Percentiles rank a stretch among this genome's conserved stretches.
Conservation (phyloP, 1,284 basidiomycete genomes). For the Marasmius fiardii region DNA sequence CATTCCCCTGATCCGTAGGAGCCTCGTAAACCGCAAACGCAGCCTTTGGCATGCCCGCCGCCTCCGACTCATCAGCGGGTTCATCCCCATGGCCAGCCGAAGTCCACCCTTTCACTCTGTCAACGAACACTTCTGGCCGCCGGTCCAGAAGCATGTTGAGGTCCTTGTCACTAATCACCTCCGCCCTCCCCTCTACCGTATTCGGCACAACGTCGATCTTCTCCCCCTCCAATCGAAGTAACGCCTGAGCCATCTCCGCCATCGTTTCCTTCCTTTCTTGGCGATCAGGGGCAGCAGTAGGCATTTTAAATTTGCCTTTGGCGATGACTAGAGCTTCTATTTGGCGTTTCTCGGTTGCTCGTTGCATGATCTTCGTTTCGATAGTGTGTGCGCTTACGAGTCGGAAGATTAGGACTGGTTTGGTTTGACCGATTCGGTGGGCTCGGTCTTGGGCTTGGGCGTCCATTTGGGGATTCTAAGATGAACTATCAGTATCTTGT, state of each 20-base stretch:
- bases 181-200: constrained; percentile 60
- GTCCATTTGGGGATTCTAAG: constrained; percentile 93
- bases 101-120: constrained; percentile 80
- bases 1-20: constrained; percentile 64
- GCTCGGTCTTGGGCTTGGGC: constrained; percentile 95
- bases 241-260: constrained; percentile 77
- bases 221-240: constrained; percentile 83
- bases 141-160: constrained; percentile 82
- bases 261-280: constrained; percentile 62
- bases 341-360: constrained; percentile 85
- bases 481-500: background rate
- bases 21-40: constrained; percentile 86
- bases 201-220: constrained; percentile 85
- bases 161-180: constrained; percentile 80
- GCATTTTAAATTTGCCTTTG: constrained; percentile 85
- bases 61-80: constrained; percentile 26
- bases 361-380: constrained; percentile 89
- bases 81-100: constrained; percentile 25
- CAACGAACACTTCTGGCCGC: constrained; percentile 73
- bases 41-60: constrained; percentile 46
- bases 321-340: constrained; percentile 94
- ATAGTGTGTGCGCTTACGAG: constrained; percentile 86
- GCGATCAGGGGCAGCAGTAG: constrained; percentile 42
- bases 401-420: constrained; percentile 85
- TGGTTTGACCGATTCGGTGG: constrained; percentile 93